Conservation (phyloP, 2,329 filamentous ascomycete genomes). For the Dactylellina drechsleri region DNA sequence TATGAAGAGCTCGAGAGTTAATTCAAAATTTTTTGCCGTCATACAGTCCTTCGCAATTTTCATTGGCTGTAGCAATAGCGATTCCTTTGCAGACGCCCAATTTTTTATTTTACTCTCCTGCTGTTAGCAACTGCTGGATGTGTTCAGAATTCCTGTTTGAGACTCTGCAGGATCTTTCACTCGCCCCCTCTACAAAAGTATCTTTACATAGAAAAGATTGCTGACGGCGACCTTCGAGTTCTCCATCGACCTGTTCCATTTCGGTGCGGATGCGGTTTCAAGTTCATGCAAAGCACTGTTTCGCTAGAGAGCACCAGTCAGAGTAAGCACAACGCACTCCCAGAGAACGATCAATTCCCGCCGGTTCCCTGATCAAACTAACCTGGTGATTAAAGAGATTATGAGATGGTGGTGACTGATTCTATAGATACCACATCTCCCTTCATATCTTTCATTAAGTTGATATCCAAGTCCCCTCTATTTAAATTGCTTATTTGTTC, state of each 20-base stretch:
- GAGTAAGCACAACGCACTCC: constrained; percentile 2
- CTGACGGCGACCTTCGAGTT: constrained; percentile 2
- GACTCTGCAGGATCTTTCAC: constrained; percentile 27
- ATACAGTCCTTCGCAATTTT: too few species aligned
- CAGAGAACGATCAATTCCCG: neutral
- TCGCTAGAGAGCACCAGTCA: constrained; percentile 23
- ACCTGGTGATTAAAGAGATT: too few species aligned
- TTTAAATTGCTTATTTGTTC: too few species aligned
- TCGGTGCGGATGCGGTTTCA: constrained; percentile 45
- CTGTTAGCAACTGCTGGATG: constrained; percentile 24
- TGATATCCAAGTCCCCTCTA: too few species aligned
- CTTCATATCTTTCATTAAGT: too few species aligned
- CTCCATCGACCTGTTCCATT: constrained; percentile 51
- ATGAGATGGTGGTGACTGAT: neutral
- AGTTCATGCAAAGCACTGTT: constrained; percentile 36
- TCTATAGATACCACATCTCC: too few species aligned
- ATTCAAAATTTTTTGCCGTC: too few species aligned
- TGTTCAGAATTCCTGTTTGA: constrained; percentile 30
- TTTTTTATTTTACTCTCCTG: too few species aligned
- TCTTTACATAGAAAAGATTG: constrained; percentile 11
- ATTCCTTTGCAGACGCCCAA: too few species aligned
- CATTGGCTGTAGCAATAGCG: too few species aligned
- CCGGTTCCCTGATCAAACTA: neutral
- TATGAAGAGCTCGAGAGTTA: too few species aligned
- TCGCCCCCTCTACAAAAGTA: neutral